Conservation (phyloP, 2,329 filamentous ascomycete species). For the Dactylonectria macrodidyma region DNA sequence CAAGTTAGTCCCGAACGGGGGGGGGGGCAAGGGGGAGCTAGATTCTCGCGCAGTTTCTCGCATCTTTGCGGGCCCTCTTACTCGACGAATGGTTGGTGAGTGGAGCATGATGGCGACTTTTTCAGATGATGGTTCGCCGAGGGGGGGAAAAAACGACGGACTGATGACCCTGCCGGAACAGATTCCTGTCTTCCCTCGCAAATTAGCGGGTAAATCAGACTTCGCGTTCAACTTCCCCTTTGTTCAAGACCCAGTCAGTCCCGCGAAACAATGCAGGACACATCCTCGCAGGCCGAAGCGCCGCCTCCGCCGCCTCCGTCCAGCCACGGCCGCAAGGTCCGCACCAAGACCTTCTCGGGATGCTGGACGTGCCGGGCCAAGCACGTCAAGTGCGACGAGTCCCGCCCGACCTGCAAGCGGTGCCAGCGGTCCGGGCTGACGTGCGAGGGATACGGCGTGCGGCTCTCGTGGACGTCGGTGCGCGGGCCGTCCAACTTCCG, state of each 20-base stretch:
- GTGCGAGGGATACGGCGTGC: conserved; percentile 44
- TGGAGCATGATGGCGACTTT: conserved; percentile 10
- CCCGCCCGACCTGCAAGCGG: conserved; percentile 38
- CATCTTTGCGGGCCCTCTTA: neutral
- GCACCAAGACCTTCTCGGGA: conserved; percentile 46
- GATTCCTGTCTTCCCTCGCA: neutral
- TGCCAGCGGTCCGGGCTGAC: conserved; percentile 37
- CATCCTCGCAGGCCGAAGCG: conserved; percentile 14
- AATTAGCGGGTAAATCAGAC: too few relatives aligned
- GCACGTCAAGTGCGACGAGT: conserved; percentile 49
- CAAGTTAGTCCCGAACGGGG: neutral
- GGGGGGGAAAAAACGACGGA: neutral
- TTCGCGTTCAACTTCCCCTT: too few relatives aligned
- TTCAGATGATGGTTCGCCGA: neutral
- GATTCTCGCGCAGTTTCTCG: neutral
- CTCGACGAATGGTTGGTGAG: neutral
- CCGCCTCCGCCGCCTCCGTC: conserved; percentile 4
- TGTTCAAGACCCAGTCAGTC: neutral
- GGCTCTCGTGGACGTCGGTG: conserved; percentile 45
- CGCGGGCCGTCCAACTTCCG: conserved; percentile 42
- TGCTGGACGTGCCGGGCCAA: conserved; percentile 48
- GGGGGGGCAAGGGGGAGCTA: neutral
- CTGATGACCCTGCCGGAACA: neutral
- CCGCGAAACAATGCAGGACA: conserved; percentile 30
- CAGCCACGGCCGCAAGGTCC: conserved; percentile 39